Evolutionary conservation across 73 alveolate genomes (phyloP).

Genomic region (Tetrahymena borealis): DNA sequence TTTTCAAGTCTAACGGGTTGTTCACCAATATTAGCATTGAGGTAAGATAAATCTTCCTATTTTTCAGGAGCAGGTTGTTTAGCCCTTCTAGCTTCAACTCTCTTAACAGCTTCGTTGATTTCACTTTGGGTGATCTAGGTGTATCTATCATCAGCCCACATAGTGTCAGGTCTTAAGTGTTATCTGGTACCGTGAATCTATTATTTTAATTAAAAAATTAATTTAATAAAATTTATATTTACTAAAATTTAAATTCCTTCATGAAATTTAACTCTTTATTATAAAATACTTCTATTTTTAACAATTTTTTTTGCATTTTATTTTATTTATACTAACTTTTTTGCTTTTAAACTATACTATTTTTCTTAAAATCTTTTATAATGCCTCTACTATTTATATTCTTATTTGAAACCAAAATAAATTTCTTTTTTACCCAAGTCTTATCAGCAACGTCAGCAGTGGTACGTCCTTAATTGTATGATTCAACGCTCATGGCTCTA

Average conservation of each 20-base stretch:
- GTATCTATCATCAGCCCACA: slow-evolving; percentile 49
- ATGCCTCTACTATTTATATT: too few species aligned
- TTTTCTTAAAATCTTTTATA: too few species aligned
- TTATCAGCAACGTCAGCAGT: slow-evolving; percentile 28
- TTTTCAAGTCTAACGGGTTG: slow-evolving; percentile 1
- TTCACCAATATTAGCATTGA: background rate
- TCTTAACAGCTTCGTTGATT: slow-evolving; percentile 35
- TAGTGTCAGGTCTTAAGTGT: slow-evolving; percentile 39
- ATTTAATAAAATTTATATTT: background rate
- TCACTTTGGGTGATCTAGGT: slow-evolving; percentile 27
- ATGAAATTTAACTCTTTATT: background rate
- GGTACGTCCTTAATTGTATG: slow-evolving; percentile 42
- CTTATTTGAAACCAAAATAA: too few species aligned
- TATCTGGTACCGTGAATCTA: slow-evolving; percentile 29
- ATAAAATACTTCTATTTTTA: too few species aligned
- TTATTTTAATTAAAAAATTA: background rate
- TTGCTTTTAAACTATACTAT: too few species aligned
- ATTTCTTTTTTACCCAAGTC: slow-evolving; percentile 12
- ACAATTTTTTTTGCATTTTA: too few species aligned
- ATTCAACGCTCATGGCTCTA: slow-evolving; percentile 9
- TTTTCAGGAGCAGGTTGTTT: background rate
- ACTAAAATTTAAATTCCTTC: background rate
- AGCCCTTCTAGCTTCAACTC: slow-evolving; percentile 41
- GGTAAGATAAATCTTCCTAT: background rate
- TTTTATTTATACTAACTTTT: too few species aligned